Base-by-base conservation (phyloP, 768 basidiomycete genomes). In the Filobasidium wieringae region DNA sequence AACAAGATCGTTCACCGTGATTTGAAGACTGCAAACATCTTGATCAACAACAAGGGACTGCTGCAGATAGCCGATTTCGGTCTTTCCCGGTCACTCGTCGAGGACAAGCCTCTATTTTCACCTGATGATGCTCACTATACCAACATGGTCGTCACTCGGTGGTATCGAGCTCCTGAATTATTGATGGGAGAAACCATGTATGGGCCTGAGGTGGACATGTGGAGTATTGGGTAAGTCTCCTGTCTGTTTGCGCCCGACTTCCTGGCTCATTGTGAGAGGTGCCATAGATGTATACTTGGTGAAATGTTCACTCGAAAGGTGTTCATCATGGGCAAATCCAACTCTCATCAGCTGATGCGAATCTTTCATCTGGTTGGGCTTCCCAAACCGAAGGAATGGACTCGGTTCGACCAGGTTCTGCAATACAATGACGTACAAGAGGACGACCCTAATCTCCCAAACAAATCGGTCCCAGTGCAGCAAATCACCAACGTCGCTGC, bases 161-260 rank as follows among this genome's bases (percentile, higher is more conserved):
- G 95, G 95, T 99, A 97, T 70, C 84, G 95, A 34, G 95, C 95
- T 0, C 95, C 95, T 0, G 95, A 99, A 73, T 77, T 99, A 1
- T 78, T 99, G 12, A 78, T 99, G 14, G 91, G 92, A 37, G 86
- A 88, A 15, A 79, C 84, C 45, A 82, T 87, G 60, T 97, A 99
- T 64, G 89, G 89, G 8, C 87, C 88, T 0, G 88, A 90, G 64
- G 85, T 99, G 40, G 95, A 99, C 73, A 84, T 99, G 66, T 99
- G 95, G 95, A 90, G 93, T 7, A 84, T 97, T 53, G 95, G 93
- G 83, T 92, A 70, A 65, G 83, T 77, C 27, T n/a, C n/a, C n/a
- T n/a, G n/a, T n/a, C n/a, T n/a, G n/a, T n/a, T n/a, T n/a, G n/a
- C n/a, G n/a, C n/a, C n/a, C n/a, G n/a, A n/a, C n/a, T n/a, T n/a